Base-by-base conservation (phyloP, 2,329 filamentous ascomycete genomes). In the Penicillium aurantiogriseum region DNA sequence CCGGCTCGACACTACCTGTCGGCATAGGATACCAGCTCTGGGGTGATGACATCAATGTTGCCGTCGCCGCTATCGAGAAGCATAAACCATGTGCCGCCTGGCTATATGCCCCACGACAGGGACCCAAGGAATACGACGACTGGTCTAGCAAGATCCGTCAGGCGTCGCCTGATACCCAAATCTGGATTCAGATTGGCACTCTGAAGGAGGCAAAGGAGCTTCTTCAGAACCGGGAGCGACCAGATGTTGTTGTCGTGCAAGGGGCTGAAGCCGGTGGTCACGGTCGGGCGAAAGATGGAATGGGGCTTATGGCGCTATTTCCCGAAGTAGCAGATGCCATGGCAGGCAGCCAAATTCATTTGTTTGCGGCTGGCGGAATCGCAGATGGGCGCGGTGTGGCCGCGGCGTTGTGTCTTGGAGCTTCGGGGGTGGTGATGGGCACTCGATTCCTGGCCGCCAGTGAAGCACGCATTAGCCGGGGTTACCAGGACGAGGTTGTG, bases 381-480 rank as follows among this genome's bases (percentile, higher is more conserved):
- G 75, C 77, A 0, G 82, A 85, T 56, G 81, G 79, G 0, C 71
- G 81, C 3, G 82, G 82, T 0, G 74, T 77, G 0, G 77, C 79
- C 3, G 81, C 82, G 0, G 80, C 79, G 0, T 66, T 84, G 8
- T 72, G 76, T 2, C 74, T 85, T 0, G 83, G 84, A 0, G 83
- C 83, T 0, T 71, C 76, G 0, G 87, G 83, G 0, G 78, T 81
- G 0, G 84, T 79, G 0, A 78, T 90, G 77, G 88, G 88, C 0
- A 89, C 87, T 1, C 78, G 85, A 15, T 86, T 87, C 55, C 77
- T 90, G 0, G 85, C 85, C 4, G 63, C 76, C 0, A 69, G 63
- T 0, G 83, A 85, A 65, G 79, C 81, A 3, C 75, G 75, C 5
- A 79, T 85, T 40, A 72, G 78, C 10, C 71, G 70, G 25, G 83